Base-by-base conservation (phyloP, 1,284 basidiomycete species). In the Trametes pubescens region DNA sequence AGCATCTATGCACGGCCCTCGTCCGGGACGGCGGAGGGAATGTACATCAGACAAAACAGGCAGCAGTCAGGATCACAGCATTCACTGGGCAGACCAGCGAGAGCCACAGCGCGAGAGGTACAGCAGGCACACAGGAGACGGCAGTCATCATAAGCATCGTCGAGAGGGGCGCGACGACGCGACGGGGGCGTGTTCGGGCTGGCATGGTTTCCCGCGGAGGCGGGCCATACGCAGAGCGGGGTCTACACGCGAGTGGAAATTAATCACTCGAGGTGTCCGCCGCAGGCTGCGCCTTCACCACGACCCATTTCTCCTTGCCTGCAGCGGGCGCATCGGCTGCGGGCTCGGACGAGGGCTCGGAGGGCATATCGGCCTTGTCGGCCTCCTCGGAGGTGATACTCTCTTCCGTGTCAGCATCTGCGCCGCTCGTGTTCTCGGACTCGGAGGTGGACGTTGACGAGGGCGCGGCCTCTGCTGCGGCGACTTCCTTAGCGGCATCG, bases 361-460 rank as follows among this genome's bases (percentile, higher is more conserved):
- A 71, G 64, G 48, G 22, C 60, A 70, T 73, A 51, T 75, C 75
- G 56, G 76, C 74, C 65, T 82, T 84, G 38, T 84, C 82, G 47
- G 78, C 74, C 68, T 89, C 88, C 67, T 92, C 90, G 52, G 90
- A 90, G 6, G 89, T 88, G 67, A 89, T 78, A 69, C 88, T 91
- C 71, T 88, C 88, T 75, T 91, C 90, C 29, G 85, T 85, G 69
- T 92, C 90, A 10, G 87, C 89, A 60, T 91, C 90, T 59, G 82
- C 75, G 22, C 87, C 88, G 22, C 82, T 86, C 71, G 79, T 85
- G 58, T 77, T 81, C 69, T 87, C 87, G 10, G 82, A 83, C 71
- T 87, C 86, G 46, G 86, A 87, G 51, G 67, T 43, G 61, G 76
- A 80, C 55, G 83, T 82, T 9, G 60, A 57, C 47, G 57, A 16